Conservation (phyloP, 768 basidiomycete genomes). For the Amanita brunnescens region DNA sequence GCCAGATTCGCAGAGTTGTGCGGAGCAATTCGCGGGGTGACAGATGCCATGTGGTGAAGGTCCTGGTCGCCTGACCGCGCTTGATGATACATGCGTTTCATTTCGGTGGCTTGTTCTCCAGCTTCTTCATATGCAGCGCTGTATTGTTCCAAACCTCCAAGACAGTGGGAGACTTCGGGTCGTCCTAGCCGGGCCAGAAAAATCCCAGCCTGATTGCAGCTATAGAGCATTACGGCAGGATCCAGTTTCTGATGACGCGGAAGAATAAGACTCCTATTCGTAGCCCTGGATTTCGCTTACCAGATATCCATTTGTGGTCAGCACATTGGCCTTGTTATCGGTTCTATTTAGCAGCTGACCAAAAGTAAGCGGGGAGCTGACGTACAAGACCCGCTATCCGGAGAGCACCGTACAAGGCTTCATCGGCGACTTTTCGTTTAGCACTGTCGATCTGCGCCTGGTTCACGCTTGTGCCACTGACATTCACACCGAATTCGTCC, state of each 20-base stretch:
- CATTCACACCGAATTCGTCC: constrained; percentile 76
- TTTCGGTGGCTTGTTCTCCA: constrained; percentile 65
- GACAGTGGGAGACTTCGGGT: constrained; percentile 75
- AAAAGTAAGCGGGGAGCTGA: constrained; percentile 10
- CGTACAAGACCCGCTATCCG: constrained; percentile 83
- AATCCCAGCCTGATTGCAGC: constrained; percentile 75
- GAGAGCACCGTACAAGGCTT: constrained; percentile 77
- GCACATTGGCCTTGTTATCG: constrained; percentile 56
- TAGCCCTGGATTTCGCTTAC: constrained; percentile 29
- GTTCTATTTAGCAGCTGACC: background rate
- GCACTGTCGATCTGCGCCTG: constrained; percentile 48
- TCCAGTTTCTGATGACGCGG: constrained; percentile 51
- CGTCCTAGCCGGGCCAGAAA: constrained; percentile 77
- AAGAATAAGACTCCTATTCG: constrained; percentile 2
- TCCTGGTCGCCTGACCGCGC: constrained; percentile 34
- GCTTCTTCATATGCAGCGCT: constrained; percentile 83
- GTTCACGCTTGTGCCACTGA: constrained; percentile 28
- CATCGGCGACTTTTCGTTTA: constrained; percentile 67
- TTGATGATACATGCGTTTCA: constrained; percentile 44
- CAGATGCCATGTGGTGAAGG: constrained; percentile 39
- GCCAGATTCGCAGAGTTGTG: constrained; percentile 20
- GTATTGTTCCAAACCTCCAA: constrained; percentile 82
- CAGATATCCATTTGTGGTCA: constrained; percentile 84
- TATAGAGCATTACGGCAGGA: constrained; percentile 85
- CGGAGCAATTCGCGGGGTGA: constrained; percentile 26